phyloP scores from a whole-genome alignment of 345 rosid species.

The Rhizophora apiculata region DNA sequence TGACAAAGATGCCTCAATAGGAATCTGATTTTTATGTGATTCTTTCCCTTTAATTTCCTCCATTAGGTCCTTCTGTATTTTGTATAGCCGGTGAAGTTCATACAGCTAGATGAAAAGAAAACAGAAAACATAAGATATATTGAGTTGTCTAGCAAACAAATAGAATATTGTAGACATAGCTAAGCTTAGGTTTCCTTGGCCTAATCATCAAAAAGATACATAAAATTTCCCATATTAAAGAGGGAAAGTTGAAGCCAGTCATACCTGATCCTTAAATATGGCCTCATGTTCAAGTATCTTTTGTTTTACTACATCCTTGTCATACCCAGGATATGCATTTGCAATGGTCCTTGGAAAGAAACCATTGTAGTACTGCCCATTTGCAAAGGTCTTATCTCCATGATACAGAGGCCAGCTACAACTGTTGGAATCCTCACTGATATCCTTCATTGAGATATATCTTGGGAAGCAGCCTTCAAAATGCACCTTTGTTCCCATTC shows the following conservation, averaged over 20 bases:
- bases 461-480: conserved; percentile 62
- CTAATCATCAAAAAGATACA: conserved; percentile 16
- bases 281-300: conserved; percentile 89
- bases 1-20: conserved; percentile 47
- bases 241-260: background rate
- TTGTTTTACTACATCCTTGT: conserved; percentile 58
- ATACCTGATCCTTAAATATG: conserved; percentile 76
- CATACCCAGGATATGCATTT: conserved; percentile 47
- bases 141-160: conserved; percentile 22
- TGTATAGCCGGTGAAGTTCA: conserved; percentile 71
- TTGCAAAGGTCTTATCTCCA: conserved; percentile 45
- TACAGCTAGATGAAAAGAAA: conserved; percentile 38
- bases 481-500: conserved; percentile 78
- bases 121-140: conserved; percentile 10
- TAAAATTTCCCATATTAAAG: background rate
- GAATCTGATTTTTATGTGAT: conserved; percentile 29
- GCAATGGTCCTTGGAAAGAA: conserved; percentile 37
- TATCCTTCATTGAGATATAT: conserved; percentile 66
- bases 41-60: conserved; percentile 61
- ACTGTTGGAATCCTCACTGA: conserved; percentile 57
- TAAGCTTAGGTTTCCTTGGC: conserved; percentile 9
- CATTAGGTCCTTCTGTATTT: conserved; percentile 62
- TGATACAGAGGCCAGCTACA: conserved; percentile 55
- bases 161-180: conserved; percentile 22
- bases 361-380: conserved; percentile 50